These are phyloP conservation scores for Colletotrichum neosansevieriae DNA, from an alignment of 2,329 filamentous ascomycete genomes.

Conservation along the genomic window DNA sequence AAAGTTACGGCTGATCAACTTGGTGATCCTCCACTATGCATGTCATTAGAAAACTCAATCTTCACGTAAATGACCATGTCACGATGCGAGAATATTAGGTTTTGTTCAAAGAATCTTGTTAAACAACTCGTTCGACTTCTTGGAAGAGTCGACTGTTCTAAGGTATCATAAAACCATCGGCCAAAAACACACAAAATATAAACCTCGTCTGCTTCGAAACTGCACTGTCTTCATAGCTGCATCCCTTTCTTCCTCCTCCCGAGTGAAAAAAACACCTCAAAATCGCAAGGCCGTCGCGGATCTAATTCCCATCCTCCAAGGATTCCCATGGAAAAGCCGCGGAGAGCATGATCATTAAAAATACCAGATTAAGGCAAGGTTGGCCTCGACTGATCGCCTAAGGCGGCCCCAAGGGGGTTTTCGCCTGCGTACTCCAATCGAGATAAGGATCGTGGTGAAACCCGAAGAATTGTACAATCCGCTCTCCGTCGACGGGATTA, in stretches of 20 bases:
- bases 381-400: conserved; percentile 25
- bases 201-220: background rate
- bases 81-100: background rate
- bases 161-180: conserved; percentile 27
- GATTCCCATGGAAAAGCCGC: conserved; percentile 3
- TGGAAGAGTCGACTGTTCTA: conserved; percentile 15
- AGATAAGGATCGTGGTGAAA: conserved; percentile 32
- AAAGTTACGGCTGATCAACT: background rate
- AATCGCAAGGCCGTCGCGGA: conserved; percentile 26
- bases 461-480: conserved; percentile 35
- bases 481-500: conserved; percentile 38
- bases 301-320: conserved; percentile 13
- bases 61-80: background rate
- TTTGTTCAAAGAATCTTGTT: conserved; percentile 18
- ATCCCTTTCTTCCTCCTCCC: conserved; percentile 11
- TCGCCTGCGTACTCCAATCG: conserved; percentile 21
- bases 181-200: conserved; percentile 10
- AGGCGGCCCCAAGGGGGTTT: background rate
- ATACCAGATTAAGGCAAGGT: conserved; percentile 26
- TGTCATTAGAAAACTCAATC: conserved; percentile 7
- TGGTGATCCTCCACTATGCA: background rate
- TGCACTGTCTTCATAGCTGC: background rate
- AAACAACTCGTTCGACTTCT: conserved; percentile 8
- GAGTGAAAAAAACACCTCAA: conserved; percentile 4
- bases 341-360: conserved; percentile 37